Evolutionary conservation across 176 grass and related monocot species (phyloP).

Genomic region (Carex pumila): DNA sequence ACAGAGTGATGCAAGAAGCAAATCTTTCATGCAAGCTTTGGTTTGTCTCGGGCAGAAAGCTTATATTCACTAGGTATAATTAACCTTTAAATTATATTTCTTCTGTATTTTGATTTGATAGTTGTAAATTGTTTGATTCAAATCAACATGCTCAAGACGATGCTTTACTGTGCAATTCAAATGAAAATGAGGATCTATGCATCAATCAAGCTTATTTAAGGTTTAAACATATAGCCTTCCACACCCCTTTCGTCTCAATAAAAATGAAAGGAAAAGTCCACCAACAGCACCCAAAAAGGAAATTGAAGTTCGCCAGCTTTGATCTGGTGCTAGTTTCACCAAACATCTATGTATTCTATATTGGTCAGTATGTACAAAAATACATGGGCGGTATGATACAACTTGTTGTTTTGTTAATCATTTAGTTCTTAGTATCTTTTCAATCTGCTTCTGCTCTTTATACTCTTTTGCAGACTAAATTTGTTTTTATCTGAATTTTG

Average conservation of each 20-base stretch:
- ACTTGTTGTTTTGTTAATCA: not conserved
- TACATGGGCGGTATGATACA: not conserved
- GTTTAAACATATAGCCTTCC: not conserved
- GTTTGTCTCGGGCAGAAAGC: constrained; percentile 54
- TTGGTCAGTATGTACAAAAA: not conserved
- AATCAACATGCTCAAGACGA: not conserved
- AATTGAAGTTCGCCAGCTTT: not conserved
- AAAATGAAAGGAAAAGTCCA: not conserved
- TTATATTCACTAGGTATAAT: constrained; percentile 49
- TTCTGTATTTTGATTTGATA: constrained; percentile 5
- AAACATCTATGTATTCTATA: not conserved
- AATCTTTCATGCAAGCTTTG: constrained; percentile 65
- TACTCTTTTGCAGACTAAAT: not conserved
- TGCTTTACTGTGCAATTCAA: not conserved
- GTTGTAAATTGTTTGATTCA: not conserved
- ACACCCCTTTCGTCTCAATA: not conserved
- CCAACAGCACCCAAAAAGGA: not conserved
- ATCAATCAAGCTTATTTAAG: not conserved
- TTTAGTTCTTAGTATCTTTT: not conserved
- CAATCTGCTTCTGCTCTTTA: not conserved
- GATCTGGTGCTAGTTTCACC: not conserved
- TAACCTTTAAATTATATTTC: not conserved
- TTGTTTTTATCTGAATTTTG: not conserved
- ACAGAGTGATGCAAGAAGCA: constrained; percentile 35
- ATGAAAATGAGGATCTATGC: not conserved